Evolutionary conservation across 768 basidiomycete species (phyloP).

Genomic region (Leccinum pellstonianum): DNA sequence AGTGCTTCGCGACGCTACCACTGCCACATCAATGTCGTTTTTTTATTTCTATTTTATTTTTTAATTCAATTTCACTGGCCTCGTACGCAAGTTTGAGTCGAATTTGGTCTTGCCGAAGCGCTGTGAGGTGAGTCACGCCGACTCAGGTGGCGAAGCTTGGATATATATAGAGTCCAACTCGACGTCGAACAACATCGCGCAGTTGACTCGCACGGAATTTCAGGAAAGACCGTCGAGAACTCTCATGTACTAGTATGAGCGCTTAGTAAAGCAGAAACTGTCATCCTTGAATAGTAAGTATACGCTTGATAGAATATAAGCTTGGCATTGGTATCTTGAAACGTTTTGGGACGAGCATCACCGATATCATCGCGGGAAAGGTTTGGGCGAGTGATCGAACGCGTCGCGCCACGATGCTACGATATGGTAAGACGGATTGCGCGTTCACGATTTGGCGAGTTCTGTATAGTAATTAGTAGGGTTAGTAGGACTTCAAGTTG

Average conservation of each 20-base stretch:
- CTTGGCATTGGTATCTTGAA: not conserved
- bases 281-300: not conserved
- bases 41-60: constrained; percentile 35
- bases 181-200: not conserved
- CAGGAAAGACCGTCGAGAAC: not conserved
- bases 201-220: not conserved
- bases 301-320: not conserved
- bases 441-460: not conserved
- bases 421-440: not conserved
- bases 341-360: not conserved
- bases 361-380: not conserved
- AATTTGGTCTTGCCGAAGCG: not conserved
- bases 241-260: not conserved
- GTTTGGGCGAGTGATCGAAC: not conserved
- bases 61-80: constrained; percentile 46
- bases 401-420: not conserved
- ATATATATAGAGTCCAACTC: not conserved
- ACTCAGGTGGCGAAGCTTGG: not conserved
- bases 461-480: not conserved
- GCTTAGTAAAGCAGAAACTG: not conserved
- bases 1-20: constrained; percentile 74
- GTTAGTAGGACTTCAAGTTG: not conserved
- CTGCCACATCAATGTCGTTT: constrained; percentile 89
- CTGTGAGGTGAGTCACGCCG: not conserved
- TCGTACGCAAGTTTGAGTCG: not conserved